Percentiles rank a stretch among this genome's conserved stretches.
phyloP scores from a whole-genome alignment of 768 basidiomycete genomes.

The Phylloporus arenicola region DNA sequence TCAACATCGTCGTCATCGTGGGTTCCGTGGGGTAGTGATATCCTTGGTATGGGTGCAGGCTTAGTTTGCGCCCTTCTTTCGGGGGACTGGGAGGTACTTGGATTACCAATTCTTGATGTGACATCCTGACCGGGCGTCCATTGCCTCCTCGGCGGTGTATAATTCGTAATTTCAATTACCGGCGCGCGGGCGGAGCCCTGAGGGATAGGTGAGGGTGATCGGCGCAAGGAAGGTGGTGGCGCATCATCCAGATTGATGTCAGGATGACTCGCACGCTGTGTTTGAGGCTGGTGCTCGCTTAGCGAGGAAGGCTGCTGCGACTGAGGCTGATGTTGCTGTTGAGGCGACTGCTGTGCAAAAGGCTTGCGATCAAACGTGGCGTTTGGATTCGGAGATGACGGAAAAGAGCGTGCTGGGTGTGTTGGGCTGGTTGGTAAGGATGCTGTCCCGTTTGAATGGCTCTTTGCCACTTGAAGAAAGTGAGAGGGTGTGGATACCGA shows the following conservation, averaged over 20 bases:
- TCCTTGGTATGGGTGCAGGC: conserved; percentile 35
- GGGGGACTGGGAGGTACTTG: conserved; percentile 11
- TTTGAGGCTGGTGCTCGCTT: conserved; percentile 24
- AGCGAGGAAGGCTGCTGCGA: conserved; percentile 13
- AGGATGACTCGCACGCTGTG: conserved; percentile 16
- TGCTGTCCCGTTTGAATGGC: conserved; percentile 8
- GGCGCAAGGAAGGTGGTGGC: conserved; percentile 38
- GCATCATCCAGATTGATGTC: conserved; percentile 39
- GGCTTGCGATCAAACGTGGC: conserved; percentile 21
- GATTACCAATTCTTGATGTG: conserved; percentile 10
- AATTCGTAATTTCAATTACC: conserved; percentile 28
- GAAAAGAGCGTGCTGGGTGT: conserved; percentile 7
- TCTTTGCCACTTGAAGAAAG: background rate
- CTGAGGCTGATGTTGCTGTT: conserved; percentile 10
- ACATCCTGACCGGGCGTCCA: conserved; percentile 23
- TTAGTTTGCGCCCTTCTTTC: conserved; percentile 10
- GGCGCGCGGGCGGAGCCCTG: conserved; percentile 15
- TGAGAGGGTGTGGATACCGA: conserved; percentile 5
- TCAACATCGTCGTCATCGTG: conserved; percentile 1
- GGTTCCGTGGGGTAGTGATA: conserved; percentile 28
- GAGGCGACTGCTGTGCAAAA: conserved; percentile 11
- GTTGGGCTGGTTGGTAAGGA: conserved; percentile 24
- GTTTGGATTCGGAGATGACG: conserved; percentile 18
- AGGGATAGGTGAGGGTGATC: conserved; percentile 29
- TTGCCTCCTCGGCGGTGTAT: conserved; percentile 24